phyloP scores from a whole-genome alignment of 2,329 filamentous ascomycete species.

The Rutstroemia sp. region DNA sequence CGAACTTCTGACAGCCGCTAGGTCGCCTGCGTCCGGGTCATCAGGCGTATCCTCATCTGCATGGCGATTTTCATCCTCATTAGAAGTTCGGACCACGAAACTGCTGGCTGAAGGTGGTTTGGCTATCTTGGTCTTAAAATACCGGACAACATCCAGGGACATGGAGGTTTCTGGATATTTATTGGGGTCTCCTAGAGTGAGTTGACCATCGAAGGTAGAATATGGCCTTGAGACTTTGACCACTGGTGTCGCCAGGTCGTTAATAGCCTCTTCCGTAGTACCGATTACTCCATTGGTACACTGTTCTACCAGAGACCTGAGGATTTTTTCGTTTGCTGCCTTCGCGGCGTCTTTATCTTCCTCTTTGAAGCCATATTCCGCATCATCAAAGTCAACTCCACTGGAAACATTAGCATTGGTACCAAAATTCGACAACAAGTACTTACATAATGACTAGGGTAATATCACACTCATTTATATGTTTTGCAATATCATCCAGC shows the following conservation, averaged over 20 bases:
- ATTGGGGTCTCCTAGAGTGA: slow-evolving; percentile 73
- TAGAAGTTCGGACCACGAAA: slow-evolving; percentile 50
- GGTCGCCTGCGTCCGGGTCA: slow-evolving; percentile 32
- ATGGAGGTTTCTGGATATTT: slow-evolving; percentile 63
- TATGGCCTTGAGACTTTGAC: slow-evolving; percentile 71
- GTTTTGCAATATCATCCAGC: slow-evolving; percentile 56
- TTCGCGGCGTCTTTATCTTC: slow-evolving; percentile 72
- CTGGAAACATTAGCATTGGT: slow-evolving; percentile 36
- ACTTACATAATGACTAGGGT: slow-evolving; percentile 72
- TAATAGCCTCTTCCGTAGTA: slow-evolving; percentile 80
- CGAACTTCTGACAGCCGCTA: slow-evolving; percentile 68
- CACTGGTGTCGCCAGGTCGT: slow-evolving; percentile 68
- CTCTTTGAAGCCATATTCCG: slow-evolving; percentile 85
- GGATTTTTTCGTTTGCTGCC: slow-evolving; percentile 62
- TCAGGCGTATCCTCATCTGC: slow-evolving; percentile 37
- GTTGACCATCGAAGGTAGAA: slow-evolving; percentile 68
- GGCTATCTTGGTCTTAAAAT: slow-evolving; percentile 76
- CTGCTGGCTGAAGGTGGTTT: slow-evolving; percentile 68
- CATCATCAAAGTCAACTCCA: slow-evolving; percentile 89
- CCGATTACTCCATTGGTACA: slow-evolving; percentile 66
- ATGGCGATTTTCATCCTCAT: slow-evolving; percentile 36
- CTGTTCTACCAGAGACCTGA: slow-evolving; percentile 57
- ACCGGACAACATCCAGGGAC: slow-evolving; percentile 81
- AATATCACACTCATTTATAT: slow-evolving; percentile 70
- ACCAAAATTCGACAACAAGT: not conserved